Percentiles rank a stretch among this genome's conserved stretches.
These are phyloP conservation scores for Candida tetrigidarum DNA, from an alignment of 1,139 yeast genomes.

Conservation along the genomic window DNA sequence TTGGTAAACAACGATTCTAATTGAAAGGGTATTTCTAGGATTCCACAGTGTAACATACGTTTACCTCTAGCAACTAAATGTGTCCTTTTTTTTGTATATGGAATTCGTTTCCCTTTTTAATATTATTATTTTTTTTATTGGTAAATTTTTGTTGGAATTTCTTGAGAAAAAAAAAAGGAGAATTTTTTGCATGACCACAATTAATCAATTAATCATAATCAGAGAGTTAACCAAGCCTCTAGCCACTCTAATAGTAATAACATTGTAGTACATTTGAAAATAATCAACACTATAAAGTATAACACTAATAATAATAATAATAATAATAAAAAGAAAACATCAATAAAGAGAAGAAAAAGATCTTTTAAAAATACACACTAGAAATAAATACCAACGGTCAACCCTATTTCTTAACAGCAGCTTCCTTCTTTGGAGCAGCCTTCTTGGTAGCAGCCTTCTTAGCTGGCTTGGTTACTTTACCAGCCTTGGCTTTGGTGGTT, in stretches of 20 bases:
- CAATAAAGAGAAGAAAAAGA: not conserved
- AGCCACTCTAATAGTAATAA: not conserved
- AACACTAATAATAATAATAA: not conserved
- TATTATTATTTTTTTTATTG: not conserved
- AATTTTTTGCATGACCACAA: conserved; percentile 3
- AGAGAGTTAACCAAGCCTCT: not conserved
- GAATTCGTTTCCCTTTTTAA: no score
- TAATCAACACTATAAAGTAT: conserved; percentile 3
- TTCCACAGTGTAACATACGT: no score
- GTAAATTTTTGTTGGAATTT: not conserved
- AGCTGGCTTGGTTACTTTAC: conserved; percentile 21
- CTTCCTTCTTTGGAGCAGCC: conserved; percentile 26
- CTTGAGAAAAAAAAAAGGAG: not conserved
- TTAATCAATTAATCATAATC: not conserved
- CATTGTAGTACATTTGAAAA: conserved; percentile 4
- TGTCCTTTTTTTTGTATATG: no score
- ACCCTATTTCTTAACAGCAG: conserved; percentile 21
- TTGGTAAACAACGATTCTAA: no score
- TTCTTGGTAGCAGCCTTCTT: conserved; percentile 19
- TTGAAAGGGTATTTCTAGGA: no score
- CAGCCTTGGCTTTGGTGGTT: conserved; percentile 19
- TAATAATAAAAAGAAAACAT: not conserved
- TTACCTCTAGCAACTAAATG: no score
- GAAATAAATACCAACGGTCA: conserved; percentile 7
- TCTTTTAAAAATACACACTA: conserved; percentile 4